Base-by-base conservation (phyloP, 352 stramenopile genomes). In the Saprolegnia diclina region DNA sequence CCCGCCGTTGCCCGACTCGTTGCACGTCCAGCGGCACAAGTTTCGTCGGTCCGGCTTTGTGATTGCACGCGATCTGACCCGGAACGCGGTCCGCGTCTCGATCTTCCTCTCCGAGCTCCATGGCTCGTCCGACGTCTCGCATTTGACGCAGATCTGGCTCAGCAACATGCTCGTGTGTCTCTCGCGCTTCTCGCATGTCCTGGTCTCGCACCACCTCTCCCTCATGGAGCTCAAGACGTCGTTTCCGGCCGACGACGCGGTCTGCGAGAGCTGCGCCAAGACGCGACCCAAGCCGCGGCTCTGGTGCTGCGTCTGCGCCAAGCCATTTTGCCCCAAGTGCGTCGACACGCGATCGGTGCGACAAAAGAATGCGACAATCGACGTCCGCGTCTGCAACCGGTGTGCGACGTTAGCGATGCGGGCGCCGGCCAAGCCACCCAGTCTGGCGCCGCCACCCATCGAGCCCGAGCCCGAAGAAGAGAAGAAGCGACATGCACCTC, bases 141-240 rank as follows among this genome's bases (percentile, higher is more conserved):
- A 59, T 9, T 40, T 59, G 24, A 59, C 52, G 35, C 52, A 59
- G 19, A 59, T 40, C 35, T 59, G 52, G 52, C 13, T 59, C 24
- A 59, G 52, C 52, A 59, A 59, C 35, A 59, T 59, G 52, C 52
- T 59, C 19, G 52, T 59, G 35, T 59, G 52, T 9, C 52, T 59
- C 16, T 59, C 52, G 35, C 24, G 52, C 24, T 22, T 59, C 13
- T 22, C 52, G 24, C 52, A 59, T 35, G 52, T 59, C 35, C 35
- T 59, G 3, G 52, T 59, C 3, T 59, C 52, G 35, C 52, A 59
- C 35, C 52, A 59, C 35, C 35, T 59, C 13, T 59, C 52, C 3
- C 52, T 59, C 35, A 59, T 59, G 52, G 24, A 35, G 24, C 52
- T 59, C 35, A 40, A 42, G 52, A 59, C 52, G 11, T 59, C 52